Evolutionary conservation across 495 filamentous ascomycete genomes (phyloP).

Genomic region (Hyphodiscus hymeniophilus): DNA sequence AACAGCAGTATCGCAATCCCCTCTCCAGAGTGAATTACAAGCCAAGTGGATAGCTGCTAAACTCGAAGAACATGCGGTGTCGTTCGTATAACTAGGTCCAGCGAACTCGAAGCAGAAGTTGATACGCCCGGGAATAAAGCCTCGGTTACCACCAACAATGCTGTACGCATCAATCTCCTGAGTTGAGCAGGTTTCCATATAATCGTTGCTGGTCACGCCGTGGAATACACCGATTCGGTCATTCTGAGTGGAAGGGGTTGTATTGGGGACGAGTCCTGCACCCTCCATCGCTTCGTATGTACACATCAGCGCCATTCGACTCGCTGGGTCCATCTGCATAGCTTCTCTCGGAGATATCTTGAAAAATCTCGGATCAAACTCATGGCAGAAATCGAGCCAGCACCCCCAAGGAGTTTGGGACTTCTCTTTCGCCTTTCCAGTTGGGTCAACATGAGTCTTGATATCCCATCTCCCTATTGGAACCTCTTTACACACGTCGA

Average conservation of each 20-base stretch:
- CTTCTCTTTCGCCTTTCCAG: constrained; percentile 72
- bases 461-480: constrained; percentile 73
- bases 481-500: constrained; percentile 49
- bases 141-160: constrained; percentile 80
- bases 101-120: constrained; percentile 82
- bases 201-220: constrained; percentile 86
- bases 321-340: constrained; percentile 67
- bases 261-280: constrained; percentile 79
- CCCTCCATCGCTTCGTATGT: constrained; percentile 89
- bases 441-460: constrained; percentile 68
- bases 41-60: constrained; percentile 48
- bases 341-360: constrained; percentile 91
- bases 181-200: constrained; percentile 77
- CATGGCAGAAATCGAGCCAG: constrained; percentile 69
- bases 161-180: constrained; percentile 89
- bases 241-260: constrained; percentile 75
- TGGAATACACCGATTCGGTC: constrained; percentile 86
- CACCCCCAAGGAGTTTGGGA: constrained; percentile 77
- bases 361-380: constrained; percentile 91
- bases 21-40: constrained; percentile 12
- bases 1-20: constrained; percentile 16
- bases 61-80: constrained; percentile 61
- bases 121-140: constrained; percentile 81
- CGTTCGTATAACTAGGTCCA: constrained; percentile 77
- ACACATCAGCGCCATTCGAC: constrained; percentile 86